Base-by-base conservation (phyloP, 208 protist genomes). In the Plasmodiophora brassicae region DNA sequence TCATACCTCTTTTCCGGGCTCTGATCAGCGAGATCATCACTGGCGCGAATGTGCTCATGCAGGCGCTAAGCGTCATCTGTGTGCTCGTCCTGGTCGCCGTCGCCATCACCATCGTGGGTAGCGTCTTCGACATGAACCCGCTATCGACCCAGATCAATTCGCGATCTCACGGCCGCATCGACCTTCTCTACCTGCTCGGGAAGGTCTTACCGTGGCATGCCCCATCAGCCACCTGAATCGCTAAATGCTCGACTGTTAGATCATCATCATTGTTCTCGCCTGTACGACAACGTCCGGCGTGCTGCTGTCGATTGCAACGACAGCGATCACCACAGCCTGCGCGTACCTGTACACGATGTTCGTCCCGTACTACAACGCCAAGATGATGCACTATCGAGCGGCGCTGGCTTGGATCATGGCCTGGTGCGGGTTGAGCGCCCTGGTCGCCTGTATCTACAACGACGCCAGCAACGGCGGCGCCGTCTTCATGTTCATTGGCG, bases 401-500 rank as follows among this genome's bases (percentile, higher is more conserved):
- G 65, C 65, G n/a, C n/a, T 32, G 20, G 32, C 65, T 32, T 78
- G 65, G 65, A 32, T 78, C 10, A 44, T 78, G 32, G 20, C 65
- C 65, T 78, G 65, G 65, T n/a, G 32, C 14, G 20, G 14, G 5
- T 38, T 78, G 14, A 78, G 65, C 65, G 65, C 65, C 65, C 10
- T 78, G 32, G 65, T 78, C 5, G 65, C 65, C 20, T 78, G 32
- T 32, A 32, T 78, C n/a, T 78, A 78, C 65, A 78, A 78, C 65
- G 41, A 78, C n/a, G 65, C 32, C n/a, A 14, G 5, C 20, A 78
- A 38, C 65, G 65, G 65, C 32, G 65, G 65, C 5, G 65, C 65
- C 65, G 65, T 78, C 32, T 78, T 78, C 65, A 78, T 78, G 65
- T 78, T 78, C n/a, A 14, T 78, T 38, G 65, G 65, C 41, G 65